These are phyloP conservation scores for Monilinia fructigena DNA, from an alignment of 2,329 filamentous ascomycete species.

Conservation along the genomic window DNA sequence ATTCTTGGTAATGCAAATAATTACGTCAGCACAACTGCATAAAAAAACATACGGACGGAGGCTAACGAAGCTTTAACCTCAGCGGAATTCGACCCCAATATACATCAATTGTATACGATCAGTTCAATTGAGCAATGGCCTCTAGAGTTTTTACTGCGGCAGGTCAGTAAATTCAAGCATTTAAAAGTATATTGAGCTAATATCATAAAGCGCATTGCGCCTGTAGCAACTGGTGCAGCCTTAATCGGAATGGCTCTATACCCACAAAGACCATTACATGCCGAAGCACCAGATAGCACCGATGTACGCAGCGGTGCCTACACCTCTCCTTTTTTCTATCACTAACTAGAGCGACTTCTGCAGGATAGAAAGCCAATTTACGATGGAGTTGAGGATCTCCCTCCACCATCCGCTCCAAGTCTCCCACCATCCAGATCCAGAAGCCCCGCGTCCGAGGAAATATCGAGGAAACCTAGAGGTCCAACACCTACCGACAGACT, in stretches of 20 bases:
- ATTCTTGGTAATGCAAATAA: slow-evolving; percentile 12
- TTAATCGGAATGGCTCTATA: slow-evolving; percentile 48
- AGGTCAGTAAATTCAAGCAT: slow-evolving; percentile 42
- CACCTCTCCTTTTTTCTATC: slow-evolving; percentile 7
- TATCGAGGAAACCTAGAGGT: slow-evolving; percentile 41
- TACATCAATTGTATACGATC: slow-evolving; percentile 12
- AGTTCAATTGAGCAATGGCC: slow-evolving; percentile 47
- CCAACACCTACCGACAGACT: slow-evolving; percentile 89
- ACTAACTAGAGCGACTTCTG: slow-evolving; percentile 30
- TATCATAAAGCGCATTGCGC: slow-evolving; percentile 47
- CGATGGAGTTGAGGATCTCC: slow-evolving; percentile 59
- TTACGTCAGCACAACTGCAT: slow-evolving; percentile 19
- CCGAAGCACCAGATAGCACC: slow-evolving; percentile 45
- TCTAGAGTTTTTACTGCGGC: slow-evolving; percentile 52
- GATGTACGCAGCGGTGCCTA: slow-evolving; percentile 28
- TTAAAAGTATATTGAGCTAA: slow-evolving; percentile 30
- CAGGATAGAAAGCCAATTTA: slow-evolving; percentile 70
- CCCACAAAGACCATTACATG: slow-evolving; percentile 47
- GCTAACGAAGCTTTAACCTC: slow-evolving; percentile 22
- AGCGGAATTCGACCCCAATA: slow-evolving; percentile 14
- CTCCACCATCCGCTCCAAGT: slow-evolving; percentile 37
- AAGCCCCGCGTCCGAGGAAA: slow-evolving; percentile 22
- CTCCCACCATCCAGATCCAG: slow-evolving; percentile 27
- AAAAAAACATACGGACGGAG: slow-evolving; percentile 20
- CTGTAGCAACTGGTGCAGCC: slow-evolving; percentile 45